phyloP scores from a whole-genome alignment of 371 early-diverging fungal genomes.

The Apophysomyces sp. region DNA sequence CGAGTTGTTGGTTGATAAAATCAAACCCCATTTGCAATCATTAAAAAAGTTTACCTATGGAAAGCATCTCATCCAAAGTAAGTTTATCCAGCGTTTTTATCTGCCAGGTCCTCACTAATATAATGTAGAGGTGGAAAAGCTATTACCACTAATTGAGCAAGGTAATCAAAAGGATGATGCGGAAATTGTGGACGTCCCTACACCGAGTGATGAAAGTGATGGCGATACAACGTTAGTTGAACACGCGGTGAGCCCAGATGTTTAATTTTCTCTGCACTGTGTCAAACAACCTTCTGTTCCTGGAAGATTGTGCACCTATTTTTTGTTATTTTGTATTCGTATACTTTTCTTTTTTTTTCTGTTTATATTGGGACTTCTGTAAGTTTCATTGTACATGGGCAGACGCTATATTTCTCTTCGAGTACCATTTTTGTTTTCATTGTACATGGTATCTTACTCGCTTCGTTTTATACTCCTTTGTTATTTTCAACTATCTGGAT shows the following conservation, averaged over 20 bases:
- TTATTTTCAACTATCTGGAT: background rate
- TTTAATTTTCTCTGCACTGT: too few species aligned
- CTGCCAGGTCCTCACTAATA: background rate
- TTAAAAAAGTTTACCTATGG: constrained; percentile 96
- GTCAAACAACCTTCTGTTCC: too few species aligned
- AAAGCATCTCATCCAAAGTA: constrained; percentile 88
- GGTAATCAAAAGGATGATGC: too few species aligned
- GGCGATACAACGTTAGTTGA: too few species aligned
- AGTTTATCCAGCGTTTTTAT: constrained; percentile 6
- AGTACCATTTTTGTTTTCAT: constrained; percentile 7
- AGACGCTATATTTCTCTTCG: constrained; percentile 6
- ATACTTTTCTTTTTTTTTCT: background rate
- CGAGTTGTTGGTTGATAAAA: constrained; percentile 78
- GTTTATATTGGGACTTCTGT: background rate
- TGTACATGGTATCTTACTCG: constrained; percentile 8
- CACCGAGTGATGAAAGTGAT: background rate
- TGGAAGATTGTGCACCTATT: too few species aligned
- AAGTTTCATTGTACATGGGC: constrained; percentile 13
- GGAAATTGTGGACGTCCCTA: background rate
- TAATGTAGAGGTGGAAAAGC: constrained; percentile 42
- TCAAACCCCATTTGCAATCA: constrained; percentile 88
- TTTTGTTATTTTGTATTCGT: constrained; percentile 4
- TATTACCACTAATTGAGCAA: constrained; percentile 35
- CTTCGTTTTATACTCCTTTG: background rate
- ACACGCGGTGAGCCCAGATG: too few species aligned